Evolutionary conservation across 257 asterid genomes (phyloP).

Genomic region (Solanum ossicruentum): DNA sequence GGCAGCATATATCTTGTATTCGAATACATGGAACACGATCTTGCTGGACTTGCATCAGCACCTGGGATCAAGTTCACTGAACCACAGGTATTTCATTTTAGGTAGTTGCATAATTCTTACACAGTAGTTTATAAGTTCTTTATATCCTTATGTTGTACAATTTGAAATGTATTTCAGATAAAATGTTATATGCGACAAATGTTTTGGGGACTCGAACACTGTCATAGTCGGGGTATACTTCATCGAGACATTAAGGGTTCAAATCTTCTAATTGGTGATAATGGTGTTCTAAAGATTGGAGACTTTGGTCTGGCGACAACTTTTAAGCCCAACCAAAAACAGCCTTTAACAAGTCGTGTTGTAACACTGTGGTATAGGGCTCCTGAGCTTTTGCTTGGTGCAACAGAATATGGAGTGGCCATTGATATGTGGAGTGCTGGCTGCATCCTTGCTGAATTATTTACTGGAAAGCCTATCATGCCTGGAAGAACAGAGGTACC

Average conservation of each 20-base stretch:
- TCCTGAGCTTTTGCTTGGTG: slow-evolving; percentile 14
- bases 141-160: not conserved
- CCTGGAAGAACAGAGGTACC: slow-evolving; percentile 10
- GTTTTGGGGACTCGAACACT: slow-evolving; percentile 8
- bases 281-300: slow-evolving; percentile 3
- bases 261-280: not conserved
- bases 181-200: slow-evolving; percentile 9
- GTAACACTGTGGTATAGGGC: slow-evolving; percentile 12
- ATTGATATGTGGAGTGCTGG: slow-evolving; percentile 14
- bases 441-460: slow-evolving; percentile 7
- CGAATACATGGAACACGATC: slow-evolving; percentile 16
- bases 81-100: slow-evolving; percentile 4
- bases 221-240: slow-evolving; percentile 3
- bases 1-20: slow-evolving; percentile 8
- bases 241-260: slow-evolving; percentile 8
- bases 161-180: not conserved
- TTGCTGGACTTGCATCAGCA: slow-evolving; percentile 8
- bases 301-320: not conserved
- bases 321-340: not conserved
- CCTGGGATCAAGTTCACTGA: slow-evolving; percentile 5
- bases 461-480: not conserved
- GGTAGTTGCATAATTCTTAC: not conserved
- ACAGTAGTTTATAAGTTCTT: not conserved
- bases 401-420: slow-evolving; percentile 2
- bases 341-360: slow-evolving; percentile 9